phyloP scores from a whole-genome alignment of 371 early-diverging fungal species.

The Choanephora cucurbitarum region DNA sequence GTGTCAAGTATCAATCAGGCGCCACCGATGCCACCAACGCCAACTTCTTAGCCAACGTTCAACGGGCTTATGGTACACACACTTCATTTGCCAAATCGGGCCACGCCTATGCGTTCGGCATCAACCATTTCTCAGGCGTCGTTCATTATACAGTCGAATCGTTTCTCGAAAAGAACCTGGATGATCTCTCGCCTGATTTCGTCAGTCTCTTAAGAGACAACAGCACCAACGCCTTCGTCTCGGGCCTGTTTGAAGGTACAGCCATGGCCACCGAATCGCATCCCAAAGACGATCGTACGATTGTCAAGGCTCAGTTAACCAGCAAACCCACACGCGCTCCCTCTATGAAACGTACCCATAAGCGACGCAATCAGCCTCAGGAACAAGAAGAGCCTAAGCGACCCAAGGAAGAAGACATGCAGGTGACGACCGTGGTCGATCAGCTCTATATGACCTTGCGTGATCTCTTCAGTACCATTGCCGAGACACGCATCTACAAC shows the following conservation, averaged over 20 bases:
- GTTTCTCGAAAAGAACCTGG: slow-evolving; percentile 71
- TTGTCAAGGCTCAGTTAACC: slow-evolving; percentile 44
- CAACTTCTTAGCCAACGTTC: slow-evolving; percentile 42
- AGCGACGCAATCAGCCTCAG: slow-evolving; percentile 22
- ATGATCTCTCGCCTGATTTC: slow-evolving; percentile 76
- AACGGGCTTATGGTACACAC: slow-evolving; percentile 34
- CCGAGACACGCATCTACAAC: slow-evolving; percentile 86
- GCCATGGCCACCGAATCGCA: slow-evolving; percentile 79
- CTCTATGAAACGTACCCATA: slow-evolving; percentile 54
- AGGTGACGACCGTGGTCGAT: slow-evolving; percentile 66
- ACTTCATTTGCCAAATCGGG: slow-evolving; percentile 38
- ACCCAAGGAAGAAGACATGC: slow-evolving; percentile 44
- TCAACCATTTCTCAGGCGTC: slow-evolving; percentile 68
- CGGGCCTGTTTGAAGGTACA: slow-evolving; percentile 75
- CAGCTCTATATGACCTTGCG: slow-evolving; percentile 69
- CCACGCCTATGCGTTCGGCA: slow-evolving; percentile 57
- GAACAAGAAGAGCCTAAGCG: slow-evolving; percentile 30
- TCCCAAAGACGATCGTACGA: slow-evolving; percentile 63
- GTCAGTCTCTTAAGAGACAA: slow-evolving; percentile 69
- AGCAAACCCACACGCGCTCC: slow-evolving; percentile 70
- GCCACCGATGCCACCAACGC: slow-evolving; percentile 45
- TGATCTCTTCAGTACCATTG: slow-evolving; percentile 69
- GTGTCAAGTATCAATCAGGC: slow-evolving; percentile 38
- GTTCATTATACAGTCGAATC: slow-evolving; percentile 66
- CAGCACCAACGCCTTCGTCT: slow-evolving; percentile 76